Percentiles rank a stretch among this genome's conserved stretches.
phyloP scores from a whole-genome alignment of 305 asterid genomes.

The Fraxinus angustifolia region DNA sequence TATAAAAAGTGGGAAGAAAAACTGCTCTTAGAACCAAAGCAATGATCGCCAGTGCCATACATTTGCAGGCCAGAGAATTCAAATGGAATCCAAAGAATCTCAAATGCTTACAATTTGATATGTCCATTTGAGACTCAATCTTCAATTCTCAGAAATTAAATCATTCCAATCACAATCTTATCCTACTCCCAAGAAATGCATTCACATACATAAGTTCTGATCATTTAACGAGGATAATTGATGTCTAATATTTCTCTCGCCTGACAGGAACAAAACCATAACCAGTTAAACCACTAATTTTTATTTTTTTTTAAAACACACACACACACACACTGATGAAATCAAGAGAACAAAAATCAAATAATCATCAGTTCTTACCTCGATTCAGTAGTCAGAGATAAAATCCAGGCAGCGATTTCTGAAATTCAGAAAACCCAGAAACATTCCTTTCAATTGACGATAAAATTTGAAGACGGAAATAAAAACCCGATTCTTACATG shows the following conservation, averaged over 20 bases:
- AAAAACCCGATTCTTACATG: conserved; percentile 22
- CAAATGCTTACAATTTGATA: conserved; percentile 40
- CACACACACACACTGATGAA: background rate
- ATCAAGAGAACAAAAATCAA: background rate
- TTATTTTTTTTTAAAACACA: background rate
- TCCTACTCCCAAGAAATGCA: background rate
- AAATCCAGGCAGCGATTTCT: conserved; percentile 14
- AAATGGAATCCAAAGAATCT: conserved; percentile 43
- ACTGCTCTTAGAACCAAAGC: conserved; percentile 42
- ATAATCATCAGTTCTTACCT: background rate
- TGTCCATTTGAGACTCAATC: conserved; percentile 50
- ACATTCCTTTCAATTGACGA: background rate
- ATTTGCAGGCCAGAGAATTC: conserved; percentile 53
- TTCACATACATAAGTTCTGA: conserved; percentile 13
- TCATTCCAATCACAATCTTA: conserved; percentile 13
- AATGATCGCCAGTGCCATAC: conserved; percentile 34
- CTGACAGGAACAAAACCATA: conserved; percentile 5
- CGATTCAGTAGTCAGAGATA: background rate
- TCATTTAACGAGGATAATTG: background rate
- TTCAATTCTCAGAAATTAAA: conserved; percentile 17
- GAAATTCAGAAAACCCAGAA: background rate
- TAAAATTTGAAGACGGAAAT: background rate
- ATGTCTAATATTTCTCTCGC: conserved; percentile 12
- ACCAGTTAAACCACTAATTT: background rate
- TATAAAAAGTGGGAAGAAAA: conserved; percentile 35